These are phyloP conservation scores for Colletotrichum liriopes DNA, from an alignment of 2,329 filamentous ascomycete species.

Conservation along the genomic window DNA sequence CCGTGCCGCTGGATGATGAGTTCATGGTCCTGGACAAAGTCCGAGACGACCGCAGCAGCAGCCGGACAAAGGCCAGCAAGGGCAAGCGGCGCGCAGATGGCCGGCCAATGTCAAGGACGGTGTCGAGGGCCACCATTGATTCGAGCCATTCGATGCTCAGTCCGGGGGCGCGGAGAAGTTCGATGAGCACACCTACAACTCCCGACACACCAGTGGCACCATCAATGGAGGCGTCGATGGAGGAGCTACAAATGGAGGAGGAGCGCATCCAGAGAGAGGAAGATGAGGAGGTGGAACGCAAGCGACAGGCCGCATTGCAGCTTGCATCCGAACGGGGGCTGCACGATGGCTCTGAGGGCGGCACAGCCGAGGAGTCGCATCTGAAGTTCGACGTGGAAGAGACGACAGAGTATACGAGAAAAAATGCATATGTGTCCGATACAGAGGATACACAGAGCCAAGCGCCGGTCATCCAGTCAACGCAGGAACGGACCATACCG, in stretches of 20 bases:
- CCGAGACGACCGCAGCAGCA: conserved; percentile 81
- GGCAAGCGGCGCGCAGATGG: conserved; percentile 66
- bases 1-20: conserved; percentile 92
- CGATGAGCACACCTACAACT: conserved; percentile 49
- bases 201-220: conserved; percentile 57
- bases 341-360: conserved; percentile 50
- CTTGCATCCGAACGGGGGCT: conserved; percentile 68
- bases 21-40: conserved; percentile 88
- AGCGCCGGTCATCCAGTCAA: conserved; percentile 31
- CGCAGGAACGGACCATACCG: conserved; percentile 28
- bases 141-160: conserved; percentile 55
- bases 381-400: conserved; percentile 48
- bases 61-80: conserved; percentile 69
- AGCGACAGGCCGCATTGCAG: conserved; percentile 66
- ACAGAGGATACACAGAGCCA: conserved; percentile 6
- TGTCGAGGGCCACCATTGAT: conserved; percentile 72
- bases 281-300: conserved; percentile 67
- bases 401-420: conserved; percentile 14
- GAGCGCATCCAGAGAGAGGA: conserved; percentile 66
- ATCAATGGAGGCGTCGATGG: conserved; percentile 67
- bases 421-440: not conserved
- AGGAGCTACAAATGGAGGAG: conserved; percentile 70
- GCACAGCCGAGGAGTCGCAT: conserved; percentile 52
- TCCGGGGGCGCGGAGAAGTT: conserved; percentile 41
- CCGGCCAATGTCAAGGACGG: conserved; percentile 62